A percentile compares a stretch with the other conserved stretches of the same genome.
These are phyloP conservation scores for Boletus fagicola DNA, from an alignment of 768 basidiomycete genomes.

Conservation along the genomic window DNA sequence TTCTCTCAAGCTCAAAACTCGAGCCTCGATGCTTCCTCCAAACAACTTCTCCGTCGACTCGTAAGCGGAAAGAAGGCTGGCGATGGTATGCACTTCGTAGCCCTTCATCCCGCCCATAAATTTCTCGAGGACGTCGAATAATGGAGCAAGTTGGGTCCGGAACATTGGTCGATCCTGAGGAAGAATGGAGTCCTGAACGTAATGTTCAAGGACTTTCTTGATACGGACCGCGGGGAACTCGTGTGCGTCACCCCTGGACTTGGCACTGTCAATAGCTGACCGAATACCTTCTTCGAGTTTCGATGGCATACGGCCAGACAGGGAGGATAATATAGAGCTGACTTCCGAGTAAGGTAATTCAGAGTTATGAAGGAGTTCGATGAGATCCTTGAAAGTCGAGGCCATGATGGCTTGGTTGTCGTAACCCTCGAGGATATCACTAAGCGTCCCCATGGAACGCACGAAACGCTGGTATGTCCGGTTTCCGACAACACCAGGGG, in stretches of 20 bases:
- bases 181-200: slow-evolving; percentile 75
- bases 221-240: slow-evolving; percentile 92
- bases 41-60: slow-evolving; percentile 89
- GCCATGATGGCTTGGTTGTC: slow-evolving; percentile 94
- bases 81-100: slow-evolving; percentile 79
- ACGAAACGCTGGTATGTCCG: slow-evolving; percentile 87
- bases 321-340: slow-evolving; percentile 75
- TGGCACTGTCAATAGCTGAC: slow-evolving; percentile 70
- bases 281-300: slow-evolving; percentile 89
- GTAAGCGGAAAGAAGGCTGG: slow-evolving; percentile 74
- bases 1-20: slow-evolving; percentile 86
- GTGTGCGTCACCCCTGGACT: slow-evolving; percentile 63
- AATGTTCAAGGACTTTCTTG: slow-evolving; percentile 84
- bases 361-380: slow-evolving; percentile 75
- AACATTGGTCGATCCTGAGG: slow-evolving; percentile 81
- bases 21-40: slow-evolving; percentile 90
- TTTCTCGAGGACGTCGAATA: slow-evolving; percentile 75
- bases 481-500: slow-evolving; percentile 80
- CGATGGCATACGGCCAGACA: slow-evolving; percentile 90
- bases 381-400: slow-evolving; percentile 81
- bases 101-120: slow-evolving; percentile 82
- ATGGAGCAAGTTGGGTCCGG: slow-evolving; percentile 62
- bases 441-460: slow-evolving; percentile 70
- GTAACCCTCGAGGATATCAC: slow-evolving; percentile 93
- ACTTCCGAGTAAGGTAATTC: slow-evolving; percentile 89